Evolutionary conservation across 768 basidiomycete species (phyloP).

Genomic region (Mycena pura): DNA sequence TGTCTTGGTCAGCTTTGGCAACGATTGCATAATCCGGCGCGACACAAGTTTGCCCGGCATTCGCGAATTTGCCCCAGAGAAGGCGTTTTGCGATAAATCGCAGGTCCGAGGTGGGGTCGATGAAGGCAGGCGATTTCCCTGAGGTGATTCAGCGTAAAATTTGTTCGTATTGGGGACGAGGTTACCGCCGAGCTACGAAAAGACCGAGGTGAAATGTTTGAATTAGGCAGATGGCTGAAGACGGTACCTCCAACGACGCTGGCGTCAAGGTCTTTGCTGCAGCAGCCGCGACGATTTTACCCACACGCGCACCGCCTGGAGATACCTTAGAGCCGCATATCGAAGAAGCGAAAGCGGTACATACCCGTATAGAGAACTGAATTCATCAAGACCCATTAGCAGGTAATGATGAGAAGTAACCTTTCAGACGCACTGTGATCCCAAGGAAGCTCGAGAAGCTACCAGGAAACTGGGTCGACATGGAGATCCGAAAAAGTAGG

Average conservation of each 20-base stretch:
- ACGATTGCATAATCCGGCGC: slow-evolving; percentile 66
- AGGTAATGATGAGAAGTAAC: not conserved
- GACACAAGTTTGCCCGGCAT: slow-evolving; percentile 80
- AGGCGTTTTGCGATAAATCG: slow-evolving; percentile 71
- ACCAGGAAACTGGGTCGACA: not conserved
- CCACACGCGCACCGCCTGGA: slow-evolving; percentile 63
- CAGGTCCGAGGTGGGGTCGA: slow-evolving; percentile 75
- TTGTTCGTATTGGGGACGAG: not conserved
- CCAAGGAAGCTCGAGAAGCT: slow-evolving; percentile 80
- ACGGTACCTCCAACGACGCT: slow-evolving; percentile 51
- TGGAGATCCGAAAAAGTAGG: not conserved
- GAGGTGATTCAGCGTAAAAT: not conserved
- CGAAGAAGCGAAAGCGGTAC: not conserved
- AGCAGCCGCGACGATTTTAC: slow-evolving; percentile 69
- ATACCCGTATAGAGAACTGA: slow-evolving; percentile 71
- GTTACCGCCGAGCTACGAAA: slow-evolving; percentile 54
- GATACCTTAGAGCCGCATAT: not conserved
- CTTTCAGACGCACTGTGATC: slow-evolving; percentile 49
- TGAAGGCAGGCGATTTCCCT: slow-evolving; percentile 78
- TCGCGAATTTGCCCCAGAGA: slow-evolving; percentile 82
- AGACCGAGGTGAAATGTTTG: not conserved
- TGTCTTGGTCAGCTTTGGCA: slow-evolving; percentile 51
- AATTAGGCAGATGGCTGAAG: not conserved
- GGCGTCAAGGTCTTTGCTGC: slow-evolving; percentile 83
- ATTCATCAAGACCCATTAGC: not conserved